These are phyloP conservation scores for Neospermospora avenae DNA, from an alignment of 2,329 filamentous ascomycete species.

Conservation along the genomic window DNA sequence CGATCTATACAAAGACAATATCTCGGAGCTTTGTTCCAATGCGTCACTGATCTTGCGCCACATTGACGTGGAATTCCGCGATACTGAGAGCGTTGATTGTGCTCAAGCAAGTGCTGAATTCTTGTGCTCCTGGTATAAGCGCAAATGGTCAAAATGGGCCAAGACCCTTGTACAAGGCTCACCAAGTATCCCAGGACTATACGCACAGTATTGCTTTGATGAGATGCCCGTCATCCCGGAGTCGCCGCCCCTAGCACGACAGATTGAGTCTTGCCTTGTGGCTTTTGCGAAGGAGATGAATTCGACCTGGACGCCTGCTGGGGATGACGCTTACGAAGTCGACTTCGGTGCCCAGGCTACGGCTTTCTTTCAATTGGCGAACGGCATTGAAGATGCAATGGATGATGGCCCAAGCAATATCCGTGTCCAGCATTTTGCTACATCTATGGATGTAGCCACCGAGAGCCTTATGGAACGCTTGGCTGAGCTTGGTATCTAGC, in stretches of 20 bases:
- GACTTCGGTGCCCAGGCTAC: constrained; percentile 6
- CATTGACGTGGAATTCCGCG: background rate
- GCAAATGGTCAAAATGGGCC: background rate
- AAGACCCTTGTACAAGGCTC: background rate
- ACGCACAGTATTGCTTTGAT: constrained; percentile 1
- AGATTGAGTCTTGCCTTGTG: constrained; percentile 8
- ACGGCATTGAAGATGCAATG: constrained; percentile 12
- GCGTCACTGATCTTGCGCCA: background rate
- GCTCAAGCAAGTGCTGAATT: constrained; percentile 4
- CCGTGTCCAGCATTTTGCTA: background rate
- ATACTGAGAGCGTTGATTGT: background rate
- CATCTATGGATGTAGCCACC: no score
- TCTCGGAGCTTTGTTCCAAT: constrained; percentile 5
- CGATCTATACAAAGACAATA: constrained; percentile 4
- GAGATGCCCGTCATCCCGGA: background rate
- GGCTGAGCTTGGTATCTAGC: no score
- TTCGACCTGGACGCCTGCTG: constrained; percentile 1
- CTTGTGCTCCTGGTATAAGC: constrained; percentile 1
- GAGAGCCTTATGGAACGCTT: no score
- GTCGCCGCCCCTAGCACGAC: constrained; percentile 1
- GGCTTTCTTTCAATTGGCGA: constrained; percentile 6
- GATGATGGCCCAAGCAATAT: constrained; percentile 7
- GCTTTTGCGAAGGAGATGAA: constrained; percentile 8
- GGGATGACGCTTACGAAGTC: constrained; percentile 3
- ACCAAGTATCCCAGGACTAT: background rate